Evolutionary conservation across 23 red algal genomes (phyloP).

Genomic region (Gracilaria domingensis): DNA sequence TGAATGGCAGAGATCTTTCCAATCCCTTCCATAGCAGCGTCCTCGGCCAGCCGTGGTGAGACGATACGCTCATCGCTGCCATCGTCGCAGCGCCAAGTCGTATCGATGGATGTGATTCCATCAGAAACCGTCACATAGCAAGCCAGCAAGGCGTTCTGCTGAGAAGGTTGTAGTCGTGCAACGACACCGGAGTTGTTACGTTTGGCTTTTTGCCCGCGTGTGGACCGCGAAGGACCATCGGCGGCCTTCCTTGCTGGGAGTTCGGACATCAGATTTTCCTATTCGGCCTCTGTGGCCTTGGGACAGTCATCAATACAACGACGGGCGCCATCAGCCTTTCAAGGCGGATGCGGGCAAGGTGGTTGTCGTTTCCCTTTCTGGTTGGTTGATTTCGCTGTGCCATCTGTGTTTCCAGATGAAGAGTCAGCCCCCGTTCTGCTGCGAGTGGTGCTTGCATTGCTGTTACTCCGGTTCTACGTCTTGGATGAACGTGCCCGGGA

Average conservation of each 20-base stretch:
- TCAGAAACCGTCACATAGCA: not conserved
- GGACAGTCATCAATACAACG: conserved; percentile 7
- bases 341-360: too few species aligned
- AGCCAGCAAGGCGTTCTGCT: too few species aligned
- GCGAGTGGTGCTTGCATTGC: too few species aligned
- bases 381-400: too few species aligned
- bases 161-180: not conserved
- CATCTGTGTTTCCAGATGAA: too few species aligned
- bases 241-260: not conserved
- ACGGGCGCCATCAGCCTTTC: not conserved
- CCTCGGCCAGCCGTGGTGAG: not conserved
- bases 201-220: not conserved
- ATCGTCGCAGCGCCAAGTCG: not conserved
- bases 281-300: not conserved
- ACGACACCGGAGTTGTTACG: not conserved
- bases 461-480: too few species aligned
- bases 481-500: too few species aligned
- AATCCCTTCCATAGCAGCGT: not conserved
- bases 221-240: not conserved
- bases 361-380: too few species aligned
- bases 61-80: not conserved
- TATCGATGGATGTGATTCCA: not conserved
- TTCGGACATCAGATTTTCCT: not conserved
- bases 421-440: too few species aligned
- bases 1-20: conserved; percentile 2